A percentile compares a stretch with the other conserved stretches of the same genome.
Evolutionary conservation across 1,139 yeast species (phyloP).

Genomic region (Blastobotrys aristatus): DNA sequence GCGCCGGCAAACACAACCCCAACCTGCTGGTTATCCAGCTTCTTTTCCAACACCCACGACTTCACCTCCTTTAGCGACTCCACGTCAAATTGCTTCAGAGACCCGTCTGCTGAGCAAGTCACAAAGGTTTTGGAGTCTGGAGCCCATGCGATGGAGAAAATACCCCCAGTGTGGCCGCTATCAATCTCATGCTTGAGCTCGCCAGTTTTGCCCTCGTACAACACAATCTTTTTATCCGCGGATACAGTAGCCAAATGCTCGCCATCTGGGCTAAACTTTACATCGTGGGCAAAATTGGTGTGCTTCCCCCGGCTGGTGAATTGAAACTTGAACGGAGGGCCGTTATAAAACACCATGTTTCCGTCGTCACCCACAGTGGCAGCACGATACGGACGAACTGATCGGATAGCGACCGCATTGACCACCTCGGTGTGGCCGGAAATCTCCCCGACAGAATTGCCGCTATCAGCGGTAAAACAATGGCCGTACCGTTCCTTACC

Average conservation of each 20-base stretch:
- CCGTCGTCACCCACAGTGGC: constrained; percentile 90
- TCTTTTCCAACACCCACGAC: constrained; percentile 29
- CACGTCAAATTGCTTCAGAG: constrained; percentile 61
- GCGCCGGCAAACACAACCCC: constrained; percentile 66
- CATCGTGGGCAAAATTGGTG: constrained; percentile 73
- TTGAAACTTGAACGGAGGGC: constrained; percentile 90
- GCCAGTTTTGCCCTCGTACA: constrained; percentile 88
- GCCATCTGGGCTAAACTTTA: constrained; percentile 70
- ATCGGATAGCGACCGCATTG: constrained; percentile 79
- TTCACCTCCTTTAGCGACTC: constrained; percentile 26
- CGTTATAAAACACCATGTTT: constrained; percentile 76
- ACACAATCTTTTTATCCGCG: constrained; percentile 68
- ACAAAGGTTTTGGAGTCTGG: constrained; percentile 52
- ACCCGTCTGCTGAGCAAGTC: constrained; percentile 80
- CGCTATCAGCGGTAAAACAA: constrained; percentile 89
- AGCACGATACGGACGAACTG: constrained; percentile 89
- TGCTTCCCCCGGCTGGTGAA: constrained; percentile 70
- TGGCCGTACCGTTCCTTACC: constrained; percentile 92
- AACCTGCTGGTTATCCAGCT: constrained; percentile 63
- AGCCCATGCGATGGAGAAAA: constrained; percentile 72
- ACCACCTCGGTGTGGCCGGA: constrained; percentile 87
- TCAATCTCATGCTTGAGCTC: constrained; percentile 53
- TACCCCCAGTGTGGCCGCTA: constrained; percentile 69
- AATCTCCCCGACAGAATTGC: constrained; percentile 92
- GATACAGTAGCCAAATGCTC: constrained; percentile 75